Conservation (phyloP, 192 early-diverging fungal genomes). For the Ramicandelaber brevisporus region DNA sequence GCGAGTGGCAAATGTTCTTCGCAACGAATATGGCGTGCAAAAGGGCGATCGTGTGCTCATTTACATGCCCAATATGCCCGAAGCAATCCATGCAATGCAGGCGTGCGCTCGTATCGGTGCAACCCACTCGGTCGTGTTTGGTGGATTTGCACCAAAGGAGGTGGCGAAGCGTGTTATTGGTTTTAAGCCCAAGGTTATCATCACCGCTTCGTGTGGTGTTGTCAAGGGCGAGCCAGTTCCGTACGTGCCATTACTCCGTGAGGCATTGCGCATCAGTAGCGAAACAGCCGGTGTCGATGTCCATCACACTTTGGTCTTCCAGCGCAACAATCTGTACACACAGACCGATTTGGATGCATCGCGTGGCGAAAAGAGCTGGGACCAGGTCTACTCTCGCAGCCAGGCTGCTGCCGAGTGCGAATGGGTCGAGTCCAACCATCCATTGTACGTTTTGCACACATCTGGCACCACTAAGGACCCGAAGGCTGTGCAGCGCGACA, state of each 20-base stretch:
- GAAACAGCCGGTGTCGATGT: slow-evolving; percentile 15
- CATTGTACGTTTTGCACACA: slow-evolving; percentile 62
- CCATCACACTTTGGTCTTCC: slow-evolving; percentile 29
- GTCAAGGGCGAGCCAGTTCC: slow-evolving; percentile 36
- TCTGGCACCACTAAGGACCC: slow-evolving; percentile 53
- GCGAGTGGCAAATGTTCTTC: slow-evolving; percentile 32
- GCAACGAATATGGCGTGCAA: slow-evolving; percentile 23
- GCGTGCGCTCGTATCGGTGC: slow-evolving; percentile 62
- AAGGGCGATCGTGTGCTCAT: slow-evolving; percentile 54
- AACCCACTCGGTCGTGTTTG: slow-evolving; percentile 60
- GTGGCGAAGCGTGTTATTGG: slow-evolving; percentile 64
- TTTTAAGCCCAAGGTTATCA: slow-evolving; percentile 40
- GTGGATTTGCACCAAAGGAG: slow-evolving; percentile 47
- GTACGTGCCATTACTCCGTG: slow-evolving; percentile 58
- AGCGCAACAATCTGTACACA: slow-evolving; percentile 26
- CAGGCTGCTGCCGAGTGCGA: slow-evolving; percentile 21
- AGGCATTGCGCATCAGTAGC: no score
- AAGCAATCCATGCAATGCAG: slow-evolving; percentile 61
- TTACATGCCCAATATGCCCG: slow-evolving; percentile 65
- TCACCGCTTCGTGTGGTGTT: slow-evolving; percentile 56
- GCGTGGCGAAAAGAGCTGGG: no score
- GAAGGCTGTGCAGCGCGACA: slow-evolving; percentile 27
- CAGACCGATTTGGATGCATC: slow-evolving; percentile 19
- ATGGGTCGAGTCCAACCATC: slow-evolving; percentile 32
- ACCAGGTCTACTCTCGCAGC: slow-evolving; percentile 2